These are phyloP conservation scores for Polytrichum formosum DNA, from an alignment of 225 moss, liverwort and hornwort species.

Conservation along the genomic window DNA sequence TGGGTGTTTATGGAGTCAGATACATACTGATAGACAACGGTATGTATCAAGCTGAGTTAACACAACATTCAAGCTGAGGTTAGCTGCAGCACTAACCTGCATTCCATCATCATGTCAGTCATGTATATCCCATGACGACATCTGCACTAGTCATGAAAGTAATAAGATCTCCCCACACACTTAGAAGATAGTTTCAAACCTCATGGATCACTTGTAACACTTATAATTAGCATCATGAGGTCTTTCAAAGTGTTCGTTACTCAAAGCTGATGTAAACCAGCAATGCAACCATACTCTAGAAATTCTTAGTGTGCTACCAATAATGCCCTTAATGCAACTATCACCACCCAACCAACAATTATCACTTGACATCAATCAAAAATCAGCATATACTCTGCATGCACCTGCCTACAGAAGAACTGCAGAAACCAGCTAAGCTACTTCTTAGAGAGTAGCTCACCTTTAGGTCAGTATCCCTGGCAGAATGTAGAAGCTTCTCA, in stretches of 20 bases:
- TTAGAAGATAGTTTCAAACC: too few relatives aligned
- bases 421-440: neutral
- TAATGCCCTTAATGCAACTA: too few relatives aligned
- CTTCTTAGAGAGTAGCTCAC: conserved; percentile 20
- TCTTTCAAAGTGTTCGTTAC: too few relatives aligned
- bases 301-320: too few relatives aligned
- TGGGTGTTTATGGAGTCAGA: neutral
- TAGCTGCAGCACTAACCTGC: conserved; percentile 78
- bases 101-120: conserved; percentile 15
- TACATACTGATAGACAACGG: conserved; percentile 70
- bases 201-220: too few relatives aligned
- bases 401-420: too few relatives aligned
- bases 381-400: too few relatives aligned
- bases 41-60: conserved; percentile 85
- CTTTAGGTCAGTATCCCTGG: conserved; percentile 69
- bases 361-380: too few relatives aligned
- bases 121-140: neutral
- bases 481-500: conserved; percentile 76
- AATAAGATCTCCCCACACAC: neutral
- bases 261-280: too few relatives aligned
- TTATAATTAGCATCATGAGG: too few relatives aligned
- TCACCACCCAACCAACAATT: too few relatives aligned
- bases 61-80: conserved; percentile 72
- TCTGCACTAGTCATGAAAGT: neutral
- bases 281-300: too few relatives aligned